A percentile compares a stretch with the other conserved stretches of the same genome.
phyloP scores from a whole-genome alignment of 768 basidiomycete species.

The Kwoniella botswanensis region DNA sequence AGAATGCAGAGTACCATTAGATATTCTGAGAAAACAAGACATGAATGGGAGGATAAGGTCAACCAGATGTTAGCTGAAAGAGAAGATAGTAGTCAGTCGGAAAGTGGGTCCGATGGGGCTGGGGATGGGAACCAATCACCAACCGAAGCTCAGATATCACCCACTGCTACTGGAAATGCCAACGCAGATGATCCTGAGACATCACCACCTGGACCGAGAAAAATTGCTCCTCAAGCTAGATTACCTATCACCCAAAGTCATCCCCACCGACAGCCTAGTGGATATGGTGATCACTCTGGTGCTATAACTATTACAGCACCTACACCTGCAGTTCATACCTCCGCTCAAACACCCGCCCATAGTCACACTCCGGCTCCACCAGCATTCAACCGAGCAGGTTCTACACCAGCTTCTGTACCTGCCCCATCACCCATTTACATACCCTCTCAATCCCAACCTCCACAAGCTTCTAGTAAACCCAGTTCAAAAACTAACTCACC shows the following conservation, averaged over 20 bases:
- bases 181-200: constrained; percentile 44
- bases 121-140: constrained; percentile 22
- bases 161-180: constrained; percentile 38
- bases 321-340: constrained; percentile 21
- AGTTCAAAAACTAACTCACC: constrained; percentile 33
- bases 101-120: constrained; percentile 59
- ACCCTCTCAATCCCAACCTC: constrained; percentile 2
- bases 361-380: constrained; percentile 4
- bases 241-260: constrained; percentile 54
- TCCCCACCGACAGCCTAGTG: constrained; percentile 34
- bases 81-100: constrained; percentile 64
- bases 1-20: constrained; percentile 96
- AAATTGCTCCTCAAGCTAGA: constrained; percentile 52
- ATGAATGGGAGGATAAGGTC: constrained; percentile 93
- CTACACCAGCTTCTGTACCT: constrained; percentile 15
- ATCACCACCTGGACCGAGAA: constrained; percentile 45
- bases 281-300: constrained; percentile 19
- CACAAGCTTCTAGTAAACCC: constrained; percentile 4
- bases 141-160: constrained; percentile 14
- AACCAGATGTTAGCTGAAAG: constrained; percentile 70
- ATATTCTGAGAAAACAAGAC: constrained; percentile 94
- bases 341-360: constrained; percentile 5
- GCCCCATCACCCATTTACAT: constrained; percentile 10
- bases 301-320: constrained; percentile 16
- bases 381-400: neutral